These are phyloP conservation scores for Pyrrhoderma lamaoense DNA, from an alignment of 1,284 basidiomycete genomes.

Conservation along the genomic window DNA sequence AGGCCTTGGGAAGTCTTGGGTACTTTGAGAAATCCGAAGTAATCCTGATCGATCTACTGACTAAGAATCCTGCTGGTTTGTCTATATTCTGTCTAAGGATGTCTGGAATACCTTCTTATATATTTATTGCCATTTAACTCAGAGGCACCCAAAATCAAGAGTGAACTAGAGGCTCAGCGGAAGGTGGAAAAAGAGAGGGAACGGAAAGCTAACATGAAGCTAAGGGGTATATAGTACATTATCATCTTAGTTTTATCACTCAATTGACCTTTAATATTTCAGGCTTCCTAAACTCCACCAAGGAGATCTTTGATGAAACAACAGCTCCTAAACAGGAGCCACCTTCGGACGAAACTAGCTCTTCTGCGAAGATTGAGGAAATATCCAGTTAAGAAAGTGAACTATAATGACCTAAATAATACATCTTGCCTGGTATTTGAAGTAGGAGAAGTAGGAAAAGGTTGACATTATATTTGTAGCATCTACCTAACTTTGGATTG, in stretches of 20 bases:
- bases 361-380: constrained; percentile 12
- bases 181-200: constrained; percentile 58
- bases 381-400: not conserved
- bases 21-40: constrained; percentile 64
- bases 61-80: constrained; percentile 52
- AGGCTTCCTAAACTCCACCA: constrained; percentile 14
- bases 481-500: too few relatives aligned
- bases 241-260: not conserved
- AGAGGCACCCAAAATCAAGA: constrained; percentile 54
- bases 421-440: too few relatives aligned
- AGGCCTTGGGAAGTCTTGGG: constrained; percentile 65
- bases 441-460: too few relatives aligned
- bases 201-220: constrained; percentile 56
- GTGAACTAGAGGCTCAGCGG: constrained; percentile 53
- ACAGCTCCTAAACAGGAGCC: not conserved
- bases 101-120: not conserved
- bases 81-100: not conserved
- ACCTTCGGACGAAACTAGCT: not conserved
- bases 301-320: constrained; percentile 11
- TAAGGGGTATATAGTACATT: constrained; percentile 49
- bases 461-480: too few relatives aligned
- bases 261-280: not conserved
- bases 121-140: not conserved
- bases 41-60: constrained; percentile 54
- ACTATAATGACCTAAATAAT: too few relatives aligned